These are phyloP conservation scores for Puccinellia tenuiflora DNA, from an alignment of 176 grass and related monocot genomes.

Conservation along the genomic window DNA sequence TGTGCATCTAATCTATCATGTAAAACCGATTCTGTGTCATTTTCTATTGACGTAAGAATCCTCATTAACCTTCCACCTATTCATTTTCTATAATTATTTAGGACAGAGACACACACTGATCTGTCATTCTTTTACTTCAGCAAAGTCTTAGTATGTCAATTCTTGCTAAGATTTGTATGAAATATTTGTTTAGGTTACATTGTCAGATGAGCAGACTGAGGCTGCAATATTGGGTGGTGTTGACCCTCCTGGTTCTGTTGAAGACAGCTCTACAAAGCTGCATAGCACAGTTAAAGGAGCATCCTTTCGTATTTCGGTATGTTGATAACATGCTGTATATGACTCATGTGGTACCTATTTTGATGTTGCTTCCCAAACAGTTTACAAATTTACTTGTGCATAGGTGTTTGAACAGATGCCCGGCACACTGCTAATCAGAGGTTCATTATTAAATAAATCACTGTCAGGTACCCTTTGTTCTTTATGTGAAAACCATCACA, in stretches of 20 bases:
- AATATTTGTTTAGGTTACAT: constrained; percentile 52
- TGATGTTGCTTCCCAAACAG: not conserved
- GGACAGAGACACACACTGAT: not conserved
- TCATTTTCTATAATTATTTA: not conserved
- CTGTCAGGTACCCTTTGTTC: constrained; percentile 44
- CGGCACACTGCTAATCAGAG: constrained; percentile 67
- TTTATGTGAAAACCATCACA: not conserved
- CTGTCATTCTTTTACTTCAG: not conserved
- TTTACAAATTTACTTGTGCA: not conserved
- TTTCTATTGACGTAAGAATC: constrained; percentile 69
- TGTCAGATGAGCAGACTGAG: constrained; percentile 54
- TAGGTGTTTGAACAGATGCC: constrained; percentile 98
- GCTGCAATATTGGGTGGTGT: constrained; percentile 21
- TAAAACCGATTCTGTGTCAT: constrained; percentile 57
- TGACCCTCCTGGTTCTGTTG: constrained; percentile 6
- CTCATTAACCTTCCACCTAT: not conserved
- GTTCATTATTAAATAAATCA: constrained; percentile 66
- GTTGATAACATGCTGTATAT: not conserved
- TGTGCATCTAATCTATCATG: constrained; percentile 48
- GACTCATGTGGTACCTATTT: not conserved
- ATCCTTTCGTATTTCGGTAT: constrained; percentile 66
- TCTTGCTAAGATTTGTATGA: not conserved
- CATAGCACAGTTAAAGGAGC: constrained; percentile 17
- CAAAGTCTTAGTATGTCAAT: not conserved
- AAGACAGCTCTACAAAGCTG: constrained; percentile 25